phyloP scores from a whole-genome alignment of 73 alveolate genomes.

The Breviolum minutum region DNA sequence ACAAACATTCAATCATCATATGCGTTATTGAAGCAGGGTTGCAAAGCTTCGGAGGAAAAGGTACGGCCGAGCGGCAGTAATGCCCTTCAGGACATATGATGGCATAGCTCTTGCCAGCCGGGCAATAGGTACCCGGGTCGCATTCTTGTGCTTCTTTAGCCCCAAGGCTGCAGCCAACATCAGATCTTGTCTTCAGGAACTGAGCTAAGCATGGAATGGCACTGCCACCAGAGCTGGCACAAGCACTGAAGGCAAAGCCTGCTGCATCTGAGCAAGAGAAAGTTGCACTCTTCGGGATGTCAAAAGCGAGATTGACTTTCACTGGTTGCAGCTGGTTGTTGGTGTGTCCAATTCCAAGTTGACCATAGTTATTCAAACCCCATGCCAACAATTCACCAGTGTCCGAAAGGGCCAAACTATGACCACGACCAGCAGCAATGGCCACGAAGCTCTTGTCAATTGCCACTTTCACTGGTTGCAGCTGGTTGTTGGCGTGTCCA shows the following conservation, averaged over 20 bases:
- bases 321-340: background rate
- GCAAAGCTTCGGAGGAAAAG: background rate
- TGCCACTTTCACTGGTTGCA: background rate
- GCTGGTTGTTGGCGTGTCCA: background rate
- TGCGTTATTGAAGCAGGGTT: background rate
- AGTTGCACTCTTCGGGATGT: too few relatives aligned
- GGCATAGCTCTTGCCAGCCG: background rate
- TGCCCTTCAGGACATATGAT: conserved; percentile 18
- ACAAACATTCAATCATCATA: background rate
- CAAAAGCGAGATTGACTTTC: background rate
- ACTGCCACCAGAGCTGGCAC: too few relatives aligned
- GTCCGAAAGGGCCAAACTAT: background rate
- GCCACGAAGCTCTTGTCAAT: background rate
- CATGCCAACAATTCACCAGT: background rate
- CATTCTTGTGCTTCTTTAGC: conserved; percentile 17
- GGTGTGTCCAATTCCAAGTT: background rate
- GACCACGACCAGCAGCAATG: background rate
- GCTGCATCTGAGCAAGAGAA: too few relatives aligned
- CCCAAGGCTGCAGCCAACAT: conserved; percentile 7
- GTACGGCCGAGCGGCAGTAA: background rate
- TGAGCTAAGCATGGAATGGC: too few relatives aligned
- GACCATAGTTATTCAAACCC: background rate
- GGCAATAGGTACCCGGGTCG: conserved; percentile 35
- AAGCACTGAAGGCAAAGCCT: too few relatives aligned
- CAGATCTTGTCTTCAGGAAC: background rate